phyloP scores from a whole-genome alignment of 2,329 filamentous ascomycete species.

The Sporothrix schenckii region DNA sequence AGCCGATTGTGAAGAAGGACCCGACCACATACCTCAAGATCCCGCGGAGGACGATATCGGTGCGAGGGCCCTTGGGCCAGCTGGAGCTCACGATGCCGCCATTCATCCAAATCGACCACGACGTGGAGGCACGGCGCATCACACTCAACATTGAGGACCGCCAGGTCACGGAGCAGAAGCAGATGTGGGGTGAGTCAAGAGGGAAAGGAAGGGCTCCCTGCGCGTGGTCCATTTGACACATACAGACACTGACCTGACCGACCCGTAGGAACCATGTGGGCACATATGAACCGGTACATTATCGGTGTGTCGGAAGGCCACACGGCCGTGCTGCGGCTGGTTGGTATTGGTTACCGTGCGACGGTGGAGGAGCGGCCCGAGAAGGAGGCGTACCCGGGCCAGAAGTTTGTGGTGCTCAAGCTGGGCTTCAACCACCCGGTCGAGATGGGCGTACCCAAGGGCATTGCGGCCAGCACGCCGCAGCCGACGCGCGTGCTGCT shows the following conservation, averaged over 20 bases:
- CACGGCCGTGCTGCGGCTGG: conserved; percentile 85
- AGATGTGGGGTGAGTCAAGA: conserved; percentile 84
- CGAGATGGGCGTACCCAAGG: conserved; percentile 79
- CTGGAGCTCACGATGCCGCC: conserved; percentile 77
- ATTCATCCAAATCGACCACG: conserved; percentile 73
- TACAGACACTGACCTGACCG: neutral
- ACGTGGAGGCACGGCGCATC: conserved; percentile 64
- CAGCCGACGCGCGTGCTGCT: conserved; percentile 89
- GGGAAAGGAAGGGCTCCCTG: neutral
- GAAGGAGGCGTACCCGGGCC: conserved; percentile 75
- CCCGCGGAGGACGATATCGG: conserved; percentile 68
- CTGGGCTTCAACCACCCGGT: conserved; percentile 96
- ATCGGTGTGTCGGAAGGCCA: conserved; percentile 96
- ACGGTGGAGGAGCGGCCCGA: conserved; percentile 76
- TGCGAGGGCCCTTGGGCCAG: conserved; percentile 80
- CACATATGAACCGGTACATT: conserved; percentile 87
- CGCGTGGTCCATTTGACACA: too few relatives aligned
- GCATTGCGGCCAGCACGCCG: conserved; percentile 83
- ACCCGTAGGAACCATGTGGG: conserved; percentile 77
- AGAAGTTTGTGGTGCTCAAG: conserved; percentile 90
- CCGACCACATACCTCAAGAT: conserved; percentile 64
- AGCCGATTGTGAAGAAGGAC: conserved; percentile 59
- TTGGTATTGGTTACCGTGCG: conserved; percentile 94
- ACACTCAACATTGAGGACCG: conserved; percentile 71
- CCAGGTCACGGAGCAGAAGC: conserved; percentile 72